Conservation (phyloP, 768 basidiomycete genomes). For the Calocera viscosa region DNA sequence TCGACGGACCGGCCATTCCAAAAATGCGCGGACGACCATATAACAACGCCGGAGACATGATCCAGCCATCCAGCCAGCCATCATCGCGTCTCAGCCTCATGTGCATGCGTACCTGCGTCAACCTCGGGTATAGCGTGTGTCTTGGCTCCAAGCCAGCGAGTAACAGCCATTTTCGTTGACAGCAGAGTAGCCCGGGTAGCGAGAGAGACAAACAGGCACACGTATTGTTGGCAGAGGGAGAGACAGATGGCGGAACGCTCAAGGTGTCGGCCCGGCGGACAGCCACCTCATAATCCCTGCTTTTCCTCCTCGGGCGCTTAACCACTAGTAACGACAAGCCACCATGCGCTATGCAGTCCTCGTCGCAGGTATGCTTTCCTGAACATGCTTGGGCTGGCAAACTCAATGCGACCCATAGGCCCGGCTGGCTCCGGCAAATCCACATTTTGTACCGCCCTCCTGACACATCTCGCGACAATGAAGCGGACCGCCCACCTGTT, state of each 20-base stretch:
- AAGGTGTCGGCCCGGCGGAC: background rate
- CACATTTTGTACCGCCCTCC: slow-evolving; percentile 76
- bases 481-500: slow-evolving; percentile 82
- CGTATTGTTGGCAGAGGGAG: background rate
- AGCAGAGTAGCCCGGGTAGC: background rate
- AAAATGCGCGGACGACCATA: background rate
- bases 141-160: background rate
- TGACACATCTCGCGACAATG: slow-evolving; percentile 76
- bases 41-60: background rate
- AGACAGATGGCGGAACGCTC: background rate
- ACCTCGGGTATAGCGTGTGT: background rate
- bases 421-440: slow-evolving; percentile 98
- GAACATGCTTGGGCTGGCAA: background rate
- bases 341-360: slow-evolving; percentile 79
- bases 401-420: slow-evolving; percentile 40
- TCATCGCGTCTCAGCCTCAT: slow-evolving; percentile 9
- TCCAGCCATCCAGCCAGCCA: slow-evolving; percentile 7
- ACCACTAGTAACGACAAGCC: background rate
- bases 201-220: background rate
- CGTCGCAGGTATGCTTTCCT: slow-evolving; percentile 26
- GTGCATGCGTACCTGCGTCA: slow-evolving; percentile 6
- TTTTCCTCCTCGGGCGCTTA: background rate
- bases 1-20: background rate
- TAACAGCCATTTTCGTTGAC: background rate
- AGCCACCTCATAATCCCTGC: background rate